Evolutionary conservation across 495 filamentous ascomycete species (phyloP), one percentile per base, ranked within the genome.

Genomic region (Xylaria bambusicola): DNA sequence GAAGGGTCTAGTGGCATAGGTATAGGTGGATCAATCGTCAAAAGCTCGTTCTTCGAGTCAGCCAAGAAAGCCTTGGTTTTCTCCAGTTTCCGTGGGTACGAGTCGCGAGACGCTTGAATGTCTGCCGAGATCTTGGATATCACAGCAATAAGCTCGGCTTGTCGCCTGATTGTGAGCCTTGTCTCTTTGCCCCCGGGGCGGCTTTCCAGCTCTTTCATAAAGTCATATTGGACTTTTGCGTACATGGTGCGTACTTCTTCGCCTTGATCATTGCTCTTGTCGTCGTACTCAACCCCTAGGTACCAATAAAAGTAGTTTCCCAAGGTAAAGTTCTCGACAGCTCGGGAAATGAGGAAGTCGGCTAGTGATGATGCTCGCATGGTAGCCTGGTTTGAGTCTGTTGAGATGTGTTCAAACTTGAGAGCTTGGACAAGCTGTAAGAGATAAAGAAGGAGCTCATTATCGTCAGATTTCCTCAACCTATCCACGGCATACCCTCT

Each of bases 261-360:
- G 2, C 82, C 72, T 57, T 91, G 90, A 10, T 87, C 85, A 6
- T 84, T 82, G 52, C 84, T 88, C 52, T 86, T 82, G 65, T 97
- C 92, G 66, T 97, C 93, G 49, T 80, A 80, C 71, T 99, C 95
- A 2, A 98, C 95, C 85, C 97, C 97, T 1, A 99, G 79, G 70
- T 98, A 99, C 94, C 94, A 99, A 72, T 95, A 91, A 46, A 99
- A 83, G 69, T 91, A 97, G 68, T 94, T 99, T 5, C 93, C 94
- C 1, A 99, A 83, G 54, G 89, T 88, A 64, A 95, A 86, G 64
- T 93, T 97, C 52, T 87, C 83, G 13, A 88, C 86, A 8, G 95
- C 93, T 33, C 95, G 82, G 0, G 84, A 82, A 51, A 99, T 93
- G 10, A 99, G 81, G 71, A 99, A 98, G 40, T 84, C 83, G 17